These are phyloP conservation scores for Collybia mongolica DNA, from an alignment of 768 basidiomycete genomes.

Conservation along the genomic window DNA sequence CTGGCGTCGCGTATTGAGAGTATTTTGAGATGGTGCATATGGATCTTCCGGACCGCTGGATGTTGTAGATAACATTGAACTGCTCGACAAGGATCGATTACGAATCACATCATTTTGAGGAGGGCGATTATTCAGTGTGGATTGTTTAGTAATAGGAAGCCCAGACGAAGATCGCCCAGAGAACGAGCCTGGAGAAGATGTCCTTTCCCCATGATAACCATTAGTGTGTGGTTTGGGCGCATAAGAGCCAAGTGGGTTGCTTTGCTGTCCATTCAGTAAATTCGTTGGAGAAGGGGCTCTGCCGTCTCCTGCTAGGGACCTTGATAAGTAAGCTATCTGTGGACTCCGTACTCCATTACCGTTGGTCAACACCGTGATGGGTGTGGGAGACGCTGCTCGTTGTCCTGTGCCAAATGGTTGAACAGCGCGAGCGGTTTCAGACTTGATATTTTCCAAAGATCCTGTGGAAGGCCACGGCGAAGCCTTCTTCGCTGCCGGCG, in stretches of 20 bases:
- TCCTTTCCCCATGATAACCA: conserved; percentile 21
- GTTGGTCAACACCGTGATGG: no score
- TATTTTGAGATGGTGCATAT: conserved; percentile 27
- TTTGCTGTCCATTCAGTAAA: background rate
- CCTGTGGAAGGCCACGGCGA: no score
- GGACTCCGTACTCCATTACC: no score
- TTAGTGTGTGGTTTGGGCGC: conserved; percentile 27
- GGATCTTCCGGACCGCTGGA: conserved; percentile 30
- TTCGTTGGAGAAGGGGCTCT: background rate
- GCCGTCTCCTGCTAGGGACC: no score
- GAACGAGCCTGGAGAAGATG: conserved; percentile 27
- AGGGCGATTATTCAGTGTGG: conserved; percentile 13
- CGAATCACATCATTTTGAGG: conserved; percentile 21
- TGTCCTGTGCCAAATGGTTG: no score
- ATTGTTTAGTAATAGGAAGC: conserved; percentile 15
- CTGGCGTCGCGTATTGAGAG: conserved; percentile 10
- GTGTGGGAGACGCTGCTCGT: no score
- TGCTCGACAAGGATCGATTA: conserved; percentile 44
- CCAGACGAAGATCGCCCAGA: conserved; percentile 22
- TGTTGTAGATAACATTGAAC: conserved; percentile 34
- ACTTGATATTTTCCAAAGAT: no score
- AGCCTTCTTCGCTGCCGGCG: no score
- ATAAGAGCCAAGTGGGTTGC: conserved; percentile 29
- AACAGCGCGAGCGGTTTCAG: no score
- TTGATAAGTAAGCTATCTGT: no score